phyloP scores from a whole-genome alignment of 805 yeast genomes.

The Clavispora santaluciae region DNA sequence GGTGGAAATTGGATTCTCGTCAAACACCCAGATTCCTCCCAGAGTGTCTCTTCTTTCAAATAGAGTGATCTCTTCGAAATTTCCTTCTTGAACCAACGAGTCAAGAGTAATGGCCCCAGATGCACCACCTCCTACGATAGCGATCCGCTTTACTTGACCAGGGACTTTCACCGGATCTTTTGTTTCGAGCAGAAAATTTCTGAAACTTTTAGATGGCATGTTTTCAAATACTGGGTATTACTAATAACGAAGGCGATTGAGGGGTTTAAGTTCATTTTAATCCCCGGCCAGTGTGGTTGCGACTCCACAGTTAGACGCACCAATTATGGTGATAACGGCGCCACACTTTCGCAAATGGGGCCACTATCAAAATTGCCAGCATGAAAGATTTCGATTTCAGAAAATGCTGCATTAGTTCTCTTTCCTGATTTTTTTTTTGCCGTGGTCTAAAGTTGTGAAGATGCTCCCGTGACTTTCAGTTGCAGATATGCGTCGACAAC shows the following conservation, averaged over 20 bases:
- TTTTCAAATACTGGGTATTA: not conserved
- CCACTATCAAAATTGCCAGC: no score
- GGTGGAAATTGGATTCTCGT: constrained; percentile 13
- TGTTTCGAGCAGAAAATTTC: not conserved
- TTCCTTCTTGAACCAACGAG: constrained; percentile 29
- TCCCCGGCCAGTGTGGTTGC: no score
- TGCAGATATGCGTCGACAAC: no score
- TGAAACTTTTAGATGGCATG: not conserved
- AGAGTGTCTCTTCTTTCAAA: constrained; percentile 36
- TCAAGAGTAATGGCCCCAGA: constrained; percentile 43
- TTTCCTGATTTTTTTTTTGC: no score
- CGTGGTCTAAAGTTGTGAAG: no score
- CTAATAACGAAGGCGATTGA: no score
- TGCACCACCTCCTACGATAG: constrained; percentile 51
- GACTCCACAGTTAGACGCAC: not conserved
- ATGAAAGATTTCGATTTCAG: no score
- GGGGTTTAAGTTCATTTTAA: no score
- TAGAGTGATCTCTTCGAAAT: constrained; percentile 29
- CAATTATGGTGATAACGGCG: not conserved
- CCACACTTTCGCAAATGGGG: not conserved
- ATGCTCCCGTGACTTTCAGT: no score
- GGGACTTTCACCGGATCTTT: not conserved
- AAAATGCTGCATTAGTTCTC: no score
- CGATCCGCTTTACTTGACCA: constrained; percentile 24
- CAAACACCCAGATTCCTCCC: constrained; percentile 44